Evolutionary conservation across 306 rosid genomes (phyloP), one percentile per base, ranked within the genome.

Genomic region (Mimosa bimucronata): DNA sequence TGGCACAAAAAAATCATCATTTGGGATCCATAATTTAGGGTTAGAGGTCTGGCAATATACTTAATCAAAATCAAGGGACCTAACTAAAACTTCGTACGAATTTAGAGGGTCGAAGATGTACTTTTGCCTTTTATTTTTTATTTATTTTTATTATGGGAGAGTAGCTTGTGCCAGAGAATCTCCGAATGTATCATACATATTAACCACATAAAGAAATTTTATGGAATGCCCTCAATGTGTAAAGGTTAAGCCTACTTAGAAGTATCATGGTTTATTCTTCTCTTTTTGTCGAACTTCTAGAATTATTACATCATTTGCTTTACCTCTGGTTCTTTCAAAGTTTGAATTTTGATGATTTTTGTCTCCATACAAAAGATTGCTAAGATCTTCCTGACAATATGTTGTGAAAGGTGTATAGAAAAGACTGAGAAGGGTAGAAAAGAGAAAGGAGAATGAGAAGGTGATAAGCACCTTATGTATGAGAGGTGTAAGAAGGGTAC

Each of bases 221-320:
- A 50, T 50, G 57, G 57, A 50, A 50, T 50, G 57, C 21, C 6
- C 7, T 46, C 53, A 50, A 37, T 73, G 66, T 37, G 7, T 45
- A 30, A 10, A 30, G 71, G 41, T 78, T 52, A 57, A 26, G 66
- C 40, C 30, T 29, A 15, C 41, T 16, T 71, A 48, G 61, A 82
- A 71, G n/a, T 57, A 75, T 30, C 72, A 18, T n/a, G n/a, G 28
- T 8, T 30, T 31, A 23, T 74, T 55, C 31, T 10, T 77, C 18
- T 14, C 74, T 52, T 55, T 70, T 70, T 71, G 41, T n/a, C 66
- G 14, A 29, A 67, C 25, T 34, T 46, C 7, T 37, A 70, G 50
- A 46, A 34, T 25, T 61, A 14, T 9, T 44, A 26, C 67, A 23
- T 73, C 21, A 15, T 77, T 6, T 45, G 13, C 21, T 42, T 78